Percentiles rank a stretch among this genome's conserved stretches.
These are phyloP conservation scores for Stachybotrys echinatus DNA, from an alignment of 2,329 filamentous ascomycete species.

Conservation along the genomic window DNA sequence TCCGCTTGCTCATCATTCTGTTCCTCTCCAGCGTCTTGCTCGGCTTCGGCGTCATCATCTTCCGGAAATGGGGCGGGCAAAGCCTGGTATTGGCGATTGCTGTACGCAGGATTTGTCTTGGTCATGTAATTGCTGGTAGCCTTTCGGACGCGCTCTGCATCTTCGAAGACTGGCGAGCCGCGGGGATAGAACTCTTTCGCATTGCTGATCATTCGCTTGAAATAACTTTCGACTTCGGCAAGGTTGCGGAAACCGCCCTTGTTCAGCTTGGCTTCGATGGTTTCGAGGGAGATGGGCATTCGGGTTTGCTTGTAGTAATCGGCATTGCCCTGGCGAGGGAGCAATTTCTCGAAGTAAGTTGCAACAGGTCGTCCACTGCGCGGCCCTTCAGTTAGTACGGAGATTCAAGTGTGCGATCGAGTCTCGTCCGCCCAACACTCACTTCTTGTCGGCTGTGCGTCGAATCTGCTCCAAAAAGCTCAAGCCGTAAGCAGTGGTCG, in stretches of 20 bases:
- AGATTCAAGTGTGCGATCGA: neutral
- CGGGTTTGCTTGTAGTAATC: conserved; percentile 75
- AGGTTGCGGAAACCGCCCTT: conserved; percentile 64
- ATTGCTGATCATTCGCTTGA: conserved; percentile 84
- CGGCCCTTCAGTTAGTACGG: neutral
- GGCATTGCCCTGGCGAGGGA: conserved; percentile 56
- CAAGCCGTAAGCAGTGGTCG: conserved; percentile 66
- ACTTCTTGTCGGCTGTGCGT: conserved; percentile 78
- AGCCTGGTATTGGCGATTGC: conserved; percentile 60
- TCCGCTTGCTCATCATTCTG: conserved; percentile 21
- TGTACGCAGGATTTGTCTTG: conserved; percentile 79
- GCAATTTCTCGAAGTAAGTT: conserved; percentile 68
- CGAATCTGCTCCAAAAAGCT: conserved; percentile 71
- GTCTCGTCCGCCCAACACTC: conserved; percentile 24
- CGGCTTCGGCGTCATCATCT: conserved; percentile 21
- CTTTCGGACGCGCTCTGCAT: conserved; percentile 83
- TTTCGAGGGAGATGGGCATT: conserved; percentile 73
- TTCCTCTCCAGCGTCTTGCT: conserved; percentile 21
- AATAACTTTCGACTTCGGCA: conserved; percentile 73
- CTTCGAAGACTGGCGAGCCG: conserved; percentile 67
- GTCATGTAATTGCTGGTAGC: conserved; percentile 85
- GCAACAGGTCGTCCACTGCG: conserved; percentile 67
- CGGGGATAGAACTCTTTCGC: conserved; percentile 80
- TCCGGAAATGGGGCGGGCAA: conserved; percentile 66
- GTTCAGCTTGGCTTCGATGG: conserved; percentile 69